These are phyloP conservation scores for Ceratocystis cacaofunesta DNA, from an alignment of 2,329 filamentous ascomycete genomes.

Conservation along the genomic window DNA sequence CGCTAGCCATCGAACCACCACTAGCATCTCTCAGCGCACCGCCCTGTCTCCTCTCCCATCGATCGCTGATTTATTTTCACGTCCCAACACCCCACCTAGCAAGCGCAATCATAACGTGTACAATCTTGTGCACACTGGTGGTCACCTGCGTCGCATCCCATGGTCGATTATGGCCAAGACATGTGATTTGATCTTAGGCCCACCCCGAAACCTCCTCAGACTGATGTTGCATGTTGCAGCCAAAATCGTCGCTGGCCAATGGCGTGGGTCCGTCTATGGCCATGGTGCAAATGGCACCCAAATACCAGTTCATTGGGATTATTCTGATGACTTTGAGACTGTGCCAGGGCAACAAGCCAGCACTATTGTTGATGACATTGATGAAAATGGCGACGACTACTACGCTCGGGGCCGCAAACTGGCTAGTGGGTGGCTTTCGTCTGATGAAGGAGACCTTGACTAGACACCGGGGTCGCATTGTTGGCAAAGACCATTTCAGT, in stretches of 20 bases:
- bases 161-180: conserved; percentile 61
- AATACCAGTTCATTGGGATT: conserved; percentile 47
- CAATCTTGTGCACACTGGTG: conserved; percentile 23
- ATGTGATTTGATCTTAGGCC: conserved; percentile 59
- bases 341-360: background rate
- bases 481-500: background rate
- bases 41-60: conserved; percentile 54
- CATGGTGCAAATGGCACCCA: conserved; percentile 37
- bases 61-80: conserved; percentile 49
- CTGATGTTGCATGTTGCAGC: conserved; percentile 72
- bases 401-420: conserved; percentile 14
- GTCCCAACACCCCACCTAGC: conserved; percentile 20
- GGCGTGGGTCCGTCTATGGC: conserved; percentile 45
- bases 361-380: conserved; percentile 5
- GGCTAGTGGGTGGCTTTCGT: conserved; percentile 11
- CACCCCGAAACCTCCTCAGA: conserved; percentile 62
- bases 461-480: conserved; percentile 1
- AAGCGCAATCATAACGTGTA: background rate
- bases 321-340: conserved; percentile 37
- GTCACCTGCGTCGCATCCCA: conserved; percentile 38
- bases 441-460: conserved; percentile 15
- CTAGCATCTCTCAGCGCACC: conserved; percentile 37
- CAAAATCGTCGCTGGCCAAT: conserved; percentile 51
- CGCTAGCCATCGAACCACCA: conserved; percentile 39
- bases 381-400: conserved; percentile 16